phyloP scores from a whole-genome alignment of 2,329 filamentous ascomycete species.

The Ramularia collo-cygni region DNA sequence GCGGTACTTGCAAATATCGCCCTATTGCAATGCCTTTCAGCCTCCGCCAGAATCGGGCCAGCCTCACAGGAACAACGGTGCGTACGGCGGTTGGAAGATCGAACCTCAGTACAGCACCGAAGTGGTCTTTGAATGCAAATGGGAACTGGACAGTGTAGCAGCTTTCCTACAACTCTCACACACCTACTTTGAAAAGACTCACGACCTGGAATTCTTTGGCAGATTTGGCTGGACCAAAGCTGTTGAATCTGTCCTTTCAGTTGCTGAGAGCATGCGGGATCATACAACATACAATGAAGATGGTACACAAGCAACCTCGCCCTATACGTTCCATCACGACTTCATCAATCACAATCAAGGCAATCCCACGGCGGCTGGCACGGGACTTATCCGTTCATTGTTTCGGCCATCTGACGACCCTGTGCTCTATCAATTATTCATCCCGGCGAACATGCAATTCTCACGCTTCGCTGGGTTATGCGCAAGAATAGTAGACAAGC shows the following conservation, averaged over 20 bases:
- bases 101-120: constrained; percentile 34
- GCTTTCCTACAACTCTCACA: constrained; percentile 42
- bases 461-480: constrained; percentile 52
- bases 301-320: constrained; percentile 7
- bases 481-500: constrained; percentile 35
- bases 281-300: constrained; percentile 11
- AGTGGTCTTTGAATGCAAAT: constrained; percentile 47
- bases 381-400: constrained; percentile 40
- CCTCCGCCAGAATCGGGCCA: constrained; percentile 29
- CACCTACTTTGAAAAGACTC: constrained; percentile 41
- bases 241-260: constrained; percentile 9
- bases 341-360: constrained; percentile 37
- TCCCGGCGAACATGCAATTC: constrained; percentile 61
- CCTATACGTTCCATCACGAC: constrained; percentile 8
- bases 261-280: constrained; percentile 12
- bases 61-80: constrained; percentile 30
- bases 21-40: constrained; percentile 47
- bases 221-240: constrained; percentile 13
- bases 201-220: constrained; percentile 16
- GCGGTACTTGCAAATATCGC: constrained; percentile 55
- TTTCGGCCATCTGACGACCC: constrained; percentile 44
- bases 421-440: constrained; percentile 41
- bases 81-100: constrained; percentile 34
- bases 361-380: constrained; percentile 39
- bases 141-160: constrained; percentile 45